Conservation (phyloP, 2,329 filamentous ascomycete species). For the Helotiales sp. region DNA sequence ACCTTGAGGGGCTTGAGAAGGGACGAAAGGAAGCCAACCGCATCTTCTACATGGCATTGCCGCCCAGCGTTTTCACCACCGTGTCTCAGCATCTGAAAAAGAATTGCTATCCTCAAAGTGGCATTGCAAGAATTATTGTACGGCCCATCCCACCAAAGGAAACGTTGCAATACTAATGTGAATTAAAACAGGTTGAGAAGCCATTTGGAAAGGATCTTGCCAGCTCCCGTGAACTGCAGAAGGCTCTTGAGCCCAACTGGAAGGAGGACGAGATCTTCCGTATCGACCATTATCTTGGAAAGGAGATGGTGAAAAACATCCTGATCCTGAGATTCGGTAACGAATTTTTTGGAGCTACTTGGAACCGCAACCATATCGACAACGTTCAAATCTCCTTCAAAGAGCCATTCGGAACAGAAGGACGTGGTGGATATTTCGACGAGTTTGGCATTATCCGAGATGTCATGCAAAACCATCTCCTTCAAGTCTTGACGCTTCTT, state of each 20-base stretch:
- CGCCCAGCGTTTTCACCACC: conserved; percentile 95
- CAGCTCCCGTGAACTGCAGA: conserved; percentile 92
- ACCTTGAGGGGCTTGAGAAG: conserved; percentile 82
- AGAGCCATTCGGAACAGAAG: conserved; percentile 98
- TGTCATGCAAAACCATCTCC: conserved; percentile 99
- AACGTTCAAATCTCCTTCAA: conserved; percentile 99
- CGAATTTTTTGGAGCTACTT: conserved; percentile 96
- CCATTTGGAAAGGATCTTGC: conserved; percentile 96
- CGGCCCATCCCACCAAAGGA: conserved; percentile 36
- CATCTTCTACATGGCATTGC: conserved; percentile 98
- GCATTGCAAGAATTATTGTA: conserved; percentile 93
- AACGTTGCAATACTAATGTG: conserved; percentile 23
- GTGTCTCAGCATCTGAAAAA: conserved; percentile 97
- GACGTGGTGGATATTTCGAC: conserved; percentile 97
- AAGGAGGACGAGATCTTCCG: conserved; percentile 98
- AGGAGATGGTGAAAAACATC: conserved; percentile 99
- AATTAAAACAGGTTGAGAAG: conserved; percentile 78
- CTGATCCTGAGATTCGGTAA: conserved; percentile 97
- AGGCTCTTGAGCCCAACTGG: conserved; percentile 95
- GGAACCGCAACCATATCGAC: conserved; percentile 99
- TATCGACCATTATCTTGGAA: conserved; percentile 98
- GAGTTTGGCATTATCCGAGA: conserved; percentile 99
- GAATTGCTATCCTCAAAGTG: conserved; percentile 91
- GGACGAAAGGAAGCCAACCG: conserved; percentile 82
- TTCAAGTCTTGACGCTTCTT: conserved; percentile 93